phyloP scores from a whole-genome alignment of 345 rosid species.

The Camelina laxa region DNA sequence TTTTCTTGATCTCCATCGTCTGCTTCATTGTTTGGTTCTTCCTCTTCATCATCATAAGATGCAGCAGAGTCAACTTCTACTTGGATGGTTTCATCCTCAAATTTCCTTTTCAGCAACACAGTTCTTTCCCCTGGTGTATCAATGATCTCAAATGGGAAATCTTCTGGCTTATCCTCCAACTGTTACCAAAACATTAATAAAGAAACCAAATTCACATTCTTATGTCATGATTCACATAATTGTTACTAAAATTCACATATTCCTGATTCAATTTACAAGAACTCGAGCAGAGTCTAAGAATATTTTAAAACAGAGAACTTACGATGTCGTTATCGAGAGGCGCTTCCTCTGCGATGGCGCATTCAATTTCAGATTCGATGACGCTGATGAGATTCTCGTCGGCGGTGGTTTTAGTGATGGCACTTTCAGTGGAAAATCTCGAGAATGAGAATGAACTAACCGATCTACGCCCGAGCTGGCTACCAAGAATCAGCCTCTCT shows the following conservation, averaged over 20 bases:
- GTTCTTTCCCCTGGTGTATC: conserved; percentile 68
- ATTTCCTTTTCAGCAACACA: conserved; percentile 48
- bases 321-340: conserved; percentile 33
- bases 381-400: conserved; percentile 53
- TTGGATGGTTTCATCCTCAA: conserved; percentile 53
- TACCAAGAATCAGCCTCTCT: conserved; percentile 31
- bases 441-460: conserved; percentile 28
- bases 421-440: conserved; percentile 45
- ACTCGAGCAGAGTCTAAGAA: no score
- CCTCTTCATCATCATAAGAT: conserved; percentile 26
- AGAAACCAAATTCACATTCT: no score
- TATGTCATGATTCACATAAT: no score
- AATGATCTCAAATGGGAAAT: conserved; percentile 59
- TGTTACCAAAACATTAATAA: conserved; percentile 8
- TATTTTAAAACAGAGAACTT: conserved; percentile 18
- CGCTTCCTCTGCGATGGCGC: conserved; percentile 48
- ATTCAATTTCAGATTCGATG: conserved; percentile 58
- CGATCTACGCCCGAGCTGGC: conserved; percentile 31
- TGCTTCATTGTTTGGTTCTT: conserved; percentile 38
- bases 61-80: conserved; percentile 58
- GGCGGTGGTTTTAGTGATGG: conserved; percentile 35
- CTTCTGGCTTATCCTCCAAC: conserved; percentile 49
- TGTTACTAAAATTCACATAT: no score
- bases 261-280: no score
- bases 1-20: conserved; percentile 33